Base-by-base conservation (phyloP, 139 green algal species). In the Coccomyxa sp. region DNA sequence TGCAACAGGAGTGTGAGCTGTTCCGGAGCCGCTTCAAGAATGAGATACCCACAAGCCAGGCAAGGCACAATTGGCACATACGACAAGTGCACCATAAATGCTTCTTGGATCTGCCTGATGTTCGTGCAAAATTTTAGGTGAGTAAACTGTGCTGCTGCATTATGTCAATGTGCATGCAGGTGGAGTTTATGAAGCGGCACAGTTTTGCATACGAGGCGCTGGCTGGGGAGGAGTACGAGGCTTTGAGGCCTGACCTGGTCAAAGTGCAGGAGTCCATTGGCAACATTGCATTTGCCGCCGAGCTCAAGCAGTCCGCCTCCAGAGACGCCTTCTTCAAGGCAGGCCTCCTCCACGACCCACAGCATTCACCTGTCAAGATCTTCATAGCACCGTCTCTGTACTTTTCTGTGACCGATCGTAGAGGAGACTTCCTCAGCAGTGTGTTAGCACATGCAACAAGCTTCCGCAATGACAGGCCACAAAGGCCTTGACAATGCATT, bases 1-100 rank as follows among this genome's bases (percentile, higher is more conserved):
- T 98, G n/a, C 74, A 80, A 58, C 92, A 97, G 76, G 96, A 98
- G 85, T 87, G 84, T 21, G 88, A 93, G 16, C 93, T 98, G 27
- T 98, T 98, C 83, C 63, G 67, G 1, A 81, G 81, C 27, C 80
- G 89, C 75, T 93, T 93, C 32, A 45, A 76, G 16, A 77, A 80
- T 28, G 71, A 91, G 79, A 58, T 83, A 0, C 63, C 83, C 77
- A 59, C 27, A 12, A 82, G 87, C 21, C 84, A 90, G 87, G 87
- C 84, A 79, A 13, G 83, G 28, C 15, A 45, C 57, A 14, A 32
- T 45, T 32, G 17, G 45, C 25, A 82, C 68, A 81, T 63, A 81
- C 28, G 13, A 12, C 71, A 77, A 51, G 25, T 74, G 21, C 23
- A 10, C 4, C 27, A 77, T 77, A 0, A 25, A 77, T 25, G n/a